Conservation (phyloP, 306 rosid species). For the Corylus avellana region DNA sequence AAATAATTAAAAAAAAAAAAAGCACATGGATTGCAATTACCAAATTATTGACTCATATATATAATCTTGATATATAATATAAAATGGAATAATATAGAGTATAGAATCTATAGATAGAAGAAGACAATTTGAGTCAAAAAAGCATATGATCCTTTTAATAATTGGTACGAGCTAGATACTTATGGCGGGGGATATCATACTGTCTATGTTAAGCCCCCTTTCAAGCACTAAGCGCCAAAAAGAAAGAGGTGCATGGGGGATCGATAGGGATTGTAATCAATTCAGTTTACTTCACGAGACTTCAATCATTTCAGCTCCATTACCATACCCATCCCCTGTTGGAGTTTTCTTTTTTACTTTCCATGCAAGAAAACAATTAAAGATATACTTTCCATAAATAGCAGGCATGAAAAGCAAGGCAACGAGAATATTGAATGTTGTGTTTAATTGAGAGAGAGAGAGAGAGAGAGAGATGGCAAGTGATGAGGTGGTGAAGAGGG, state of each 20-base stretch:
- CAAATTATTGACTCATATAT: too few relatives aligned
- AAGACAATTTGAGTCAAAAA: too few relatives aligned
- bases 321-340: background rate
- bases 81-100: too few relatives aligned
- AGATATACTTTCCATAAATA: background rate
- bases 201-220: background rate
- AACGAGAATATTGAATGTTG: background rate
- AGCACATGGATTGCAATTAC: too few relatives aligned
- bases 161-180: too few relatives aligned
- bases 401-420: background rate
- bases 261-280: background rate
- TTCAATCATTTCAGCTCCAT: background rate
- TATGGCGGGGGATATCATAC: too few relatives aligned
- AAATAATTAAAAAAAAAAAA: too few relatives aligned
- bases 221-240: background rate
- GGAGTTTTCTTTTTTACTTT: background rate
- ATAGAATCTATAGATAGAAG: too few relatives aligned
- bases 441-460: too few relatives aligned
- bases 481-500: slow-evolving; percentile 12
- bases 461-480: background rate
- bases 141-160: too few relatives aligned
- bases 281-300: background rate
- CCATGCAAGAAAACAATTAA: background rate
- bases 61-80: too few relatives aligned
- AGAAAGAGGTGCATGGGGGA: background rate